These are phyloP conservation scores for Madurella fahalii DNA, from an alignment of 2,329 filamentous ascomycete genomes.

Conservation along the genomic window DNA sequence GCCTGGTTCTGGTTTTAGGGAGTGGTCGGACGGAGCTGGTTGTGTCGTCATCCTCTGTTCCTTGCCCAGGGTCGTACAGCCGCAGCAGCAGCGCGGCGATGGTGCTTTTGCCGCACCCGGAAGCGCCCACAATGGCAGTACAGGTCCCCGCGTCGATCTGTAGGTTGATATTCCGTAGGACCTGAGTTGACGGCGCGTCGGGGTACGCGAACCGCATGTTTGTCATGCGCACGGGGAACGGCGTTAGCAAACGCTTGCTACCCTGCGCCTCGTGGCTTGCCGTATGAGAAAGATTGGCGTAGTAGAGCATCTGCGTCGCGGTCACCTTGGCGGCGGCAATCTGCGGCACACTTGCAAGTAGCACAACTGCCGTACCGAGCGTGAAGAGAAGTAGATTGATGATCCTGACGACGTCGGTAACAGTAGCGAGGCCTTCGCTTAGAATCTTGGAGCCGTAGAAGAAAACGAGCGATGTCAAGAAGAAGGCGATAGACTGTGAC, in stretches of 20 bases:
- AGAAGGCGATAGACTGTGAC: conserved; percentile 67
- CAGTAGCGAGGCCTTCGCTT: conserved; percentile 43
- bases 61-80: conserved; percentile 51
- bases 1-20: not conserved
- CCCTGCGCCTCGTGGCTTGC: conserved; percentile 57
- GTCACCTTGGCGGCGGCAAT: conserved; percentile 70
- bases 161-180: conserved; percentile 65
- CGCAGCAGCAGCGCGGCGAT: conserved; percentile 70
- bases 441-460: conserved; percentile 73
- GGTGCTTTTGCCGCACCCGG: conserved; percentile 89
- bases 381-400: conserved; percentile 82
- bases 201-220: conserved; percentile 71
- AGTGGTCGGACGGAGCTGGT: not conserved
- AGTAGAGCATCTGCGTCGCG: conserved; percentile 66
- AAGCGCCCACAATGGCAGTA: conserved; percentile 75
- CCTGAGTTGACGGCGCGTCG: conserved; percentile 43
- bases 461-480: conserved; percentile 74
- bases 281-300: conserved; percentile 55
- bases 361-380: conserved; percentile 65
- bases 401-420: conserved; percentile 64
- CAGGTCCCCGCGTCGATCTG: conserved; percentile 59
- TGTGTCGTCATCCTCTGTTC: not conserved
- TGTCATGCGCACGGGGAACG: conserved; percentile 49
- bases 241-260: conserved; percentile 28
- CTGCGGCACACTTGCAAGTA: conserved; percentile 74